Evolutionary conservation across 139 green algal species (phyloP).

Genomic region (Diplosphaera chodatii): DNA sequence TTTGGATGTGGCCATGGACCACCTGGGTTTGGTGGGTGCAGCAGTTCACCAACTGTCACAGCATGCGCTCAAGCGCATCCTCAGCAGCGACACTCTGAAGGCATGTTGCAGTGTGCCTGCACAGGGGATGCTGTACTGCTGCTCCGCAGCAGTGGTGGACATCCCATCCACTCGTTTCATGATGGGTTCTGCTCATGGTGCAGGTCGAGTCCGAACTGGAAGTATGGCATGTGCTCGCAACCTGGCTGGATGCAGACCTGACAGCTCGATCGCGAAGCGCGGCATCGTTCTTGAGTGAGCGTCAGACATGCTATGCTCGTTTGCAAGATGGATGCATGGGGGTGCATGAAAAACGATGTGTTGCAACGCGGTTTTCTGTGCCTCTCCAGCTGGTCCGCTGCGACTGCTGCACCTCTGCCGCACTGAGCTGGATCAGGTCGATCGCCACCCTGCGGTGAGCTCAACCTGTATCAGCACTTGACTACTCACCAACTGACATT

Average conservation of each 20-base stretch:
- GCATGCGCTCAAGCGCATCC: not conserved
- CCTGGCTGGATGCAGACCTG: not conserved
- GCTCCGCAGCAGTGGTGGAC: no score
- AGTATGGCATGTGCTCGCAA: not conserved
- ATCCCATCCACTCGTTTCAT: no score
- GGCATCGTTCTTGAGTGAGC: not conserved
- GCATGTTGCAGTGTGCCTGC: no score
- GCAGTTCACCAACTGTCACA: not conserved
- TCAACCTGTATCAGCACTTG: not conserved
- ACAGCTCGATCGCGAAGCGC: no score
- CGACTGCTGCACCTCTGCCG: not conserved
- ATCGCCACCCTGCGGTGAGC: not conserved
- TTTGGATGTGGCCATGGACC: not conserved
- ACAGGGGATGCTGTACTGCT: no score
- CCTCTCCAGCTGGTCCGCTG: not conserved
- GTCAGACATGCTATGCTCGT: no score
- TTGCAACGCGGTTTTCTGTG: no score
- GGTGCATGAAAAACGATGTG: no score
- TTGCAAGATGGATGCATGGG: no score
- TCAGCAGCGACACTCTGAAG: not conserved
- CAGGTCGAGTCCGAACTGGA: not conserved
- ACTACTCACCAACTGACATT: no score
- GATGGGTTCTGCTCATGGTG: not conserved
- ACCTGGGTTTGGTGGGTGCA: not conserved
- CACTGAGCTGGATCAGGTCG: not conserved